Evolutionary conservation across 2,329 filamentous ascomycete species (phyloP), one percentile per base, ranked within the genome.

Genomic region (Dothiorella sarmentorum): DNA sequence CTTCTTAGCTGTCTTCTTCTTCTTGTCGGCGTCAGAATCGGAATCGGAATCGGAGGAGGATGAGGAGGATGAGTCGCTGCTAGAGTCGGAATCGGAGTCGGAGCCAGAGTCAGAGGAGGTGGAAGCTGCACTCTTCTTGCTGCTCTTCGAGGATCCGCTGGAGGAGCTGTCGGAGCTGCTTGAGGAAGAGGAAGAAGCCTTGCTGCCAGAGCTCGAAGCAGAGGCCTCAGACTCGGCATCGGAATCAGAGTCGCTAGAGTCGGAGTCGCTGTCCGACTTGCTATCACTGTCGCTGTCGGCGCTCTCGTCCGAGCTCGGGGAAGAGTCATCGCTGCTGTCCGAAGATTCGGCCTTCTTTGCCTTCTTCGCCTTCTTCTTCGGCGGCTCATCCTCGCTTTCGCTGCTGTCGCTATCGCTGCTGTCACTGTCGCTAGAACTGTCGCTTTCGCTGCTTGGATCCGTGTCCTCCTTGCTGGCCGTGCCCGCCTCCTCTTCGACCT

Each of bases 351-450:
- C 56, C 58, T 70, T n/a, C n/a, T n/a, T n/a, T n/a, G n/a, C 56
- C 60, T 70, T 72, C 31, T 53, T 61, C 27, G 27, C 47, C 17
- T 52, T 49, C 24, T 58, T 58, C 40, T 65, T 61, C 18, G 67
- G 66, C 24, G 63, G 61, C 27, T 71, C 69, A 15, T 61, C 62
- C n/a, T 53, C 68, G 59, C 69, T 47, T 24, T 58, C 59, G 40
- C 58, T 61, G 43, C 63, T 65, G 22, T 47, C 56, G 44, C 55
- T 18, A 45, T 56, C 55, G n/a, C 27, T 47, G 40, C 63, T 31
- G 10, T 9, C 10, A 56, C 58, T 55, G n/a, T 62, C 60, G 51
- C 60, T 31, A 9, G 29, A 31, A 56, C 58, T 55, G n/a, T 62
- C 60, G 51, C 60, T 63, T 52, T 62, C 61, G 59, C 52, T 58